These are phyloP conservation scores for Hyaloscypha bicolor DNA, from an alignment of 495 filamentous ascomycete genomes.

Conservation along the genomic window DNA sequence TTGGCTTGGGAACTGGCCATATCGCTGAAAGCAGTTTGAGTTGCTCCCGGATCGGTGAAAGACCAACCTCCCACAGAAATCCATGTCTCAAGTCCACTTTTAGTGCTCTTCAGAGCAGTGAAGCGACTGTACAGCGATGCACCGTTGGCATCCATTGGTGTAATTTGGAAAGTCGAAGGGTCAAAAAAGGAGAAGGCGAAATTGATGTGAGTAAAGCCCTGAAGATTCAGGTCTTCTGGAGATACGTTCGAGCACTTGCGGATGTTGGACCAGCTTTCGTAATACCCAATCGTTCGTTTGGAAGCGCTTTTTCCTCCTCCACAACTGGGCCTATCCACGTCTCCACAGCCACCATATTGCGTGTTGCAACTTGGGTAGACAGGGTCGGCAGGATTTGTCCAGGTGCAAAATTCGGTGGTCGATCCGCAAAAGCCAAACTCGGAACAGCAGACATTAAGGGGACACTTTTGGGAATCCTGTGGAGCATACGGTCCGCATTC, in stretches of 20 bases:
- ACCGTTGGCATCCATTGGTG: conserved; percentile 9
- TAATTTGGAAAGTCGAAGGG: conserved; percentile 8
- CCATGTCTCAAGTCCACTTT: background rate
- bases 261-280: conserved; percentile 20
- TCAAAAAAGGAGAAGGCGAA: conserved; percentile 26
- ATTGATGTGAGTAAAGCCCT: conserved; percentile 20
- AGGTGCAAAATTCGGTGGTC: conserved; percentile 3
- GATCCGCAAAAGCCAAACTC: conserved; percentile 23
- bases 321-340: conserved; percentile 3
- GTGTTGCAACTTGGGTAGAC: too few species aligned
- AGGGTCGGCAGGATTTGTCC: background rate
- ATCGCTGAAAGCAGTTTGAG: conserved; percentile 9
- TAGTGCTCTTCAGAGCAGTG: conserved; percentile 10
- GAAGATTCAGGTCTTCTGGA: conserved; percentile 16
- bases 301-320: background rate
- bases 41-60: background rate
- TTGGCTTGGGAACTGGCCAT: conserved; percentile 31
- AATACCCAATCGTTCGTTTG: conserved; percentile 23
- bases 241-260: conserved; percentile 11
- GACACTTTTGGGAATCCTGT: conserved; percentile 8
- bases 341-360: background rate
- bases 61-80: conserved; percentile 13
- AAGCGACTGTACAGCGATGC: conserved; percentile 7
- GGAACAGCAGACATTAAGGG: conserved; percentile 21
- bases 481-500: conserved; percentile 21